Percentiles rank a stretch among this genome's conserved stretches.
Conservation (phyloP, 116 monocot genomes). For the Phalaenopsis hybrid region DNA sequence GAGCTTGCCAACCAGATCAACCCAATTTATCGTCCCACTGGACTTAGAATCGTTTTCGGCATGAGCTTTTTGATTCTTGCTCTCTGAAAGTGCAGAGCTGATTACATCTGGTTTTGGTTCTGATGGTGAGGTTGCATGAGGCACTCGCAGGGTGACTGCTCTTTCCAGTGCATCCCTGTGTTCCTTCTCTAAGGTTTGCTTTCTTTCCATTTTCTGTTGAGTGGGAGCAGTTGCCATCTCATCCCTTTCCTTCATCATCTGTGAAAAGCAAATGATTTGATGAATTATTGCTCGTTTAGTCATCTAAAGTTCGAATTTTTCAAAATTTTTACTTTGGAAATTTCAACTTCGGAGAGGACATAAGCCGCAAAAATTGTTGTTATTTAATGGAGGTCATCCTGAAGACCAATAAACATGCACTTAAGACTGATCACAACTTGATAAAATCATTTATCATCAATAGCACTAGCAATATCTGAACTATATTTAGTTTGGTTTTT, state of each 20-base stretch:
- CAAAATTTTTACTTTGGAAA: no score
- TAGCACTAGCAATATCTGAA: no score
- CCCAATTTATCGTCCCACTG: slow-evolving; percentile 52
- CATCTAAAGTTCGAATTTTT: no score
- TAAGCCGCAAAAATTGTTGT: no score
- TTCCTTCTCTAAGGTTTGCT: slow-evolving; percentile 48
- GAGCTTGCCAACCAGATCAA: slow-evolving; percentile 57
- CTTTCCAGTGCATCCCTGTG: slow-evolving; percentile 67
- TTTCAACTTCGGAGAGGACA: no score
- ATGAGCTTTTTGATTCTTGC: neutral
- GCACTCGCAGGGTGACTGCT: slow-evolving; percentile 54
- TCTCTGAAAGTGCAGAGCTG: neutral
- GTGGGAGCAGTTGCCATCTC: slow-evolving; percentile 29
- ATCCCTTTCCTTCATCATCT: slow-evolving; percentile 44
- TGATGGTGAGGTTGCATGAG: slow-evolving; percentile 38
- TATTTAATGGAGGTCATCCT: no score
- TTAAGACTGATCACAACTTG: no score
- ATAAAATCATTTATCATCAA: no score
- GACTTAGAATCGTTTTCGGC: slow-evolving; percentile 13
- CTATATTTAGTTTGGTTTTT: no score
- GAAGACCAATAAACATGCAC: no score
- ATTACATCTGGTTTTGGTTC: slow-evolving; percentile 16
- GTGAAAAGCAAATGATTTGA: neutral
- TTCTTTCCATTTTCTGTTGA: slow-evolving; percentile 68
- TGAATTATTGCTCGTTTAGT: neutral